These are phyloP conservation scores for Adansonia rubrostipa DNA, from an alignment of 441 rosid species.

Conservation along the genomic window DNA sequence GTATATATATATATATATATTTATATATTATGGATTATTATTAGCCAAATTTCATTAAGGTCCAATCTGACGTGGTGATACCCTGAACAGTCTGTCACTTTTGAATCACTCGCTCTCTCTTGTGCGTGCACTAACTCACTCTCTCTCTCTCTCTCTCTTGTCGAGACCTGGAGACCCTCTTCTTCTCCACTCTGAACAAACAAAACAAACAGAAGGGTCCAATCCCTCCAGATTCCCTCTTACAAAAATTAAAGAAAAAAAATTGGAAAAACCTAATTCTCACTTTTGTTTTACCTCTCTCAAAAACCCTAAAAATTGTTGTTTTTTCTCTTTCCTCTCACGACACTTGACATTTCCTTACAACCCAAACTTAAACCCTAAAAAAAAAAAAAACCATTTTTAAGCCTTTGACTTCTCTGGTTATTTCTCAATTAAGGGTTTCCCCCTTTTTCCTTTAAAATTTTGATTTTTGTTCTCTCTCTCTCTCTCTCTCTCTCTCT, in stretches of 20 bases:
- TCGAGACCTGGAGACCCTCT: no score
- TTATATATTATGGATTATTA: no score
- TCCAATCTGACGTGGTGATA: conserved; percentile 12
- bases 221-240: not conserved
- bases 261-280: not conserved
- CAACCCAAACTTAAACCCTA: not conserved
- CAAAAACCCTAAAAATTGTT: not conserved
- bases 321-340: not conserved
- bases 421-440: not conserved
- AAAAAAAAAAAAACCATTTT: not conserved
- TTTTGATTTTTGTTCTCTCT: not conserved
- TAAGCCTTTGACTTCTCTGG: not conserved
- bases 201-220: not conserved
- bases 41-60: not conserved
- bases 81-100: not conserved
- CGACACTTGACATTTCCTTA: not conserved
- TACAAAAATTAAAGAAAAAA: not conserved
- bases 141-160: not conserved
- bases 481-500: not conserved
- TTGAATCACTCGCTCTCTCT: conserved; percentile 12
- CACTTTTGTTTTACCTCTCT: not conserved
- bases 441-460: not conserved
- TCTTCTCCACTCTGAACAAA: not conserved
- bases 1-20: no score
- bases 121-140: not conserved